phyloP scores from a whole-genome alignment of 805 yeast genomes.

The Nakazawaea wyomingensis region DNA sequence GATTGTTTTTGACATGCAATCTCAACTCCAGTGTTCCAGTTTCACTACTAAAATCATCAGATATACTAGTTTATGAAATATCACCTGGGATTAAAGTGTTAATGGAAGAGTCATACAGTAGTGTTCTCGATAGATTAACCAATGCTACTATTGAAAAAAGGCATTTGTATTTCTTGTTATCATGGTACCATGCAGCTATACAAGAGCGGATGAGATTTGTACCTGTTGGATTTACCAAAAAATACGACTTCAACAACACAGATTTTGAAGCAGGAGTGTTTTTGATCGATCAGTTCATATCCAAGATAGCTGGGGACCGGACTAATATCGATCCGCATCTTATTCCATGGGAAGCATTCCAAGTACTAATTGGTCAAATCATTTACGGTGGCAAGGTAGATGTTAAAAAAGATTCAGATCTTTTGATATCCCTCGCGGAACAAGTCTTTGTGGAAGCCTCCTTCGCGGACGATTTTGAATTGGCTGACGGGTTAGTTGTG shows the following conservation, averaged over 20 bases:
- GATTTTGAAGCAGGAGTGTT: constrained; percentile 52
- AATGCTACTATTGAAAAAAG: constrained; percentile 34
- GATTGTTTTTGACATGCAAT: constrained; percentile 63
- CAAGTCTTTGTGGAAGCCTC: constrained; percentile 34
- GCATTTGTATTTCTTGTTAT: constrained; percentile 46
- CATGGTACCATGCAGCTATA: constrained; percentile 69
- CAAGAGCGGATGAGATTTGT: constrained; percentile 52
- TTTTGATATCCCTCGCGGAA: constrained; percentile 29
- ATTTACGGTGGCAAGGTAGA: constrained; percentile 67
- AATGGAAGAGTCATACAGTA: constrained; percentile 33
- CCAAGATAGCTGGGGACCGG: constrained; percentile 18
- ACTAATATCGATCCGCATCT: constrained; percentile 38
- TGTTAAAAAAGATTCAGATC: constrained; percentile 32
- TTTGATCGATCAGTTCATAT: constrained; percentile 39
- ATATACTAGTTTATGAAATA: constrained; percentile 56
- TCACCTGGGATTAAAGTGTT: constrained; percentile 52
- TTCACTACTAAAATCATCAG: constrained; percentile 48
- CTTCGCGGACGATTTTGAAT: constrained; percentile 36
- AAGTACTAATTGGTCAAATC: constrained; percentile 44
- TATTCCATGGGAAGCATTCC: constrained; percentile 52
- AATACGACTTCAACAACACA: constrained; percentile 68
- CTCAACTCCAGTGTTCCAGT: constrained; percentile 44
- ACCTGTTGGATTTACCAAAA: constrained; percentile 57
- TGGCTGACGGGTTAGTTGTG: constrained; percentile 32
- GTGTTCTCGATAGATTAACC: constrained; percentile 17